Percentiles rank a stretch among this genome's conserved stretches.
phyloP scores from a whole-genome alignment of 257 asterid species.

The Solanum pennellii region DNA sequence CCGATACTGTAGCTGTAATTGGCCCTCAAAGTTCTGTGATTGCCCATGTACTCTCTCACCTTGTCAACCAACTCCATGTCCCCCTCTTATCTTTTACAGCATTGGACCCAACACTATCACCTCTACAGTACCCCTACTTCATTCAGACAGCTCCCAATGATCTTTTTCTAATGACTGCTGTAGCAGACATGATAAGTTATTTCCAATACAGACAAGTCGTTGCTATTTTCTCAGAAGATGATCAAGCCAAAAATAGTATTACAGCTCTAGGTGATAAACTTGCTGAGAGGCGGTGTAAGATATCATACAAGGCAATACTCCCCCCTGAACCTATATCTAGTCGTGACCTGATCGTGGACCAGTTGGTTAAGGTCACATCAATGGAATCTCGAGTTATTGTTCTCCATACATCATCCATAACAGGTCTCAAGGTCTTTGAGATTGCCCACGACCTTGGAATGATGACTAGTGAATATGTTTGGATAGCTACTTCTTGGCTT shows the following conservation, averaged over 20 bases:
- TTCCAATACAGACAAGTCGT: conserved; percentile 50
- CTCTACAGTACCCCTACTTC: conserved; percentile 81
- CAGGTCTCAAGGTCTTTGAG: conserved; percentile 41
- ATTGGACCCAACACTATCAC: conserved; percentile 57
- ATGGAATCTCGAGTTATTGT: conserved; percentile 67
- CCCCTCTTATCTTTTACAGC: conserved; percentile 86
- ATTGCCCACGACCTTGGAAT: conserved; percentile 53
- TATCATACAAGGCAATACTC: conserved; percentile 53
- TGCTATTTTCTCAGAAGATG: conserved; percentile 56
- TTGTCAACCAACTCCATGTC: conserved; percentile 72
- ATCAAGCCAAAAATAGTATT: conserved; percentile 54
- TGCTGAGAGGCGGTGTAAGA: conserved; percentile 43
- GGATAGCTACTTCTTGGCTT: conserved; percentile 82
- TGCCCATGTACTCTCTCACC: conserved; percentile 79
- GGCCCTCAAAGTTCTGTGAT: conserved; percentile 78
- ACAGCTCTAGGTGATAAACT: conserved; percentile 51
- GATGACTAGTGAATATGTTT: conserved; percentile 68
- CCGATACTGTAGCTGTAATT: conserved; percentile 59
- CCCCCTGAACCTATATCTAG: conserved; percentile 35
- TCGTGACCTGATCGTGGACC: conserved; percentile 19
- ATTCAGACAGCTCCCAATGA: conserved; percentile 72
- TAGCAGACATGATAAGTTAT: conserved; percentile 55
- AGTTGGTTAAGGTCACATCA: conserved; percentile 25
- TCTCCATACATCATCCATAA: conserved; percentile 34
- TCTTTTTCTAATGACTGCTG: conserved; percentile 61